Base-by-base conservation (phyloP, 306 rosid species). In the Erythrophleum fordii region DNA sequence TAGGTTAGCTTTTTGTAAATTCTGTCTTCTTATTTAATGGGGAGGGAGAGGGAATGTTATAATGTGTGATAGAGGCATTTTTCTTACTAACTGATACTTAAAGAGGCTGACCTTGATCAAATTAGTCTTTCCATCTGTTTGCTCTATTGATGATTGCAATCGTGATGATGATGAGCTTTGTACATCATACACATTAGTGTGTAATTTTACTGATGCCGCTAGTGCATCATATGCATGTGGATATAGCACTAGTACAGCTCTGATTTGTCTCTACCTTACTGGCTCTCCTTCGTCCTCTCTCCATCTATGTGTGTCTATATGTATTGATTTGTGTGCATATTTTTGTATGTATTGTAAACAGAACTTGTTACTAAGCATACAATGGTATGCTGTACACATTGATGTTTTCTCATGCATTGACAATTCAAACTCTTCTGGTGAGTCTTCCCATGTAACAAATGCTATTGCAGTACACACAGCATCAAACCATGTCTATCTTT, bases 211-310 rank as follows among this genome's bases (percentile, higher is more conserved):
- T 49, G 52, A 65, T 48, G 52, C 25, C 23, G 26, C 34, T 20
- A 37, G 67, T 23, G 68, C 75, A 70, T 67, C 20, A 37, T 18
- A 8, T 11, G 67, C 76, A 42, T 44, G 26, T 44, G 51, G 39
- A 41, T 13, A 39, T 42, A 41, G 56, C 56, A 18, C 20, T 39
- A 55, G 22, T 68, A 1, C 59, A 53, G 46, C 69, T 52, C 28
- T 66, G 20, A 51, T 67, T 37, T 77, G 55, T 23, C 74, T 77
- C 34, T 34, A 34, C 72, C 51, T 41, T 22, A n/a, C 17, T n/a
- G 49, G 25, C 46, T 4, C 16, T 18, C 29, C 7, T 5, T 23
- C 0, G 11, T 23, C 52, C n/a, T 42, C 52, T 67, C 31, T 67
- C 6, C 35, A 46, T 62, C 25, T 51, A 45, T 52, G 12, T 52